Conservation (phyloP, 495 filamentous ascomycete genomes). For the Lasiosphaeria miniovina region DNA sequence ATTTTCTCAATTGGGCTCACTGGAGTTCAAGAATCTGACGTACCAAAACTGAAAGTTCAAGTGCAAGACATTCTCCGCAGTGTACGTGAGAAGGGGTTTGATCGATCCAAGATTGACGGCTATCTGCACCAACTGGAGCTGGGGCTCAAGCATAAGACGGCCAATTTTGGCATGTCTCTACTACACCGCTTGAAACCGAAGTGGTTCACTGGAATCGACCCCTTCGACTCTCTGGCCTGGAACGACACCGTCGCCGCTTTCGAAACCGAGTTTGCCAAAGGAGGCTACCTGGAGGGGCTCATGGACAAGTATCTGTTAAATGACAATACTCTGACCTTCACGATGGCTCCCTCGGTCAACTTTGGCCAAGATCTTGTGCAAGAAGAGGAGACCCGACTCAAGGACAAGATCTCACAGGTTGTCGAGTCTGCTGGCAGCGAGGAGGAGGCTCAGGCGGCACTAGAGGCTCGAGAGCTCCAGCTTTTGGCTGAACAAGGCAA, state of each 20-base stretch:
- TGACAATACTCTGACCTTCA: constrained; percentile 83
- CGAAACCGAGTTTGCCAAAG: constrained; percentile 64
- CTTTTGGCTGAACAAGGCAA: constrained; percentile 78
- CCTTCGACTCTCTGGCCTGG: constrained; percentile 86
- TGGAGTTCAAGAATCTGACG: constrained; percentile 75
- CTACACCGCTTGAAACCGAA: constrained; percentile 82
- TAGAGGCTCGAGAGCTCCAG: constrained; percentile 74
- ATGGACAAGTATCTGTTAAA: constrained; percentile 89
- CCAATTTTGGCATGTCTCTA: constrained; percentile 86
- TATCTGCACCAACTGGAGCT: constrained; percentile 92
- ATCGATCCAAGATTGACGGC: constrained; percentile 83
- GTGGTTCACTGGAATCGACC: constrained; percentile 95
- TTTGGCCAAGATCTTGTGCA: constrained; percentile 69
- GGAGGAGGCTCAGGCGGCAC: constrained; percentile 61
- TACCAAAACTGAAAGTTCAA: constrained; percentile 69
- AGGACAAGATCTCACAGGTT: constrained; percentile 65
- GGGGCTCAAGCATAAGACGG: constrained; percentile 87
- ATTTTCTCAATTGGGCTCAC: constrained; percentile 89
- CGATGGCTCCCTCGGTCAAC: constrained; percentile 79
- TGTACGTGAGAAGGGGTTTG: constrained; percentile 71
- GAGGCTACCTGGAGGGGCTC: constrained; percentile 77
- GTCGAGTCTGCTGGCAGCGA: constrained; percentile 66
- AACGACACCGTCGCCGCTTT: constrained; percentile 81
- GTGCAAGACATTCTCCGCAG: constrained; percentile 66
- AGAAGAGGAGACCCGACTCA: constrained; percentile 73